Evolutionary conservation across 768 basidiomycete genomes (phyloP).

Genomic region (Strobilomyces echinocephalus): DNA sequence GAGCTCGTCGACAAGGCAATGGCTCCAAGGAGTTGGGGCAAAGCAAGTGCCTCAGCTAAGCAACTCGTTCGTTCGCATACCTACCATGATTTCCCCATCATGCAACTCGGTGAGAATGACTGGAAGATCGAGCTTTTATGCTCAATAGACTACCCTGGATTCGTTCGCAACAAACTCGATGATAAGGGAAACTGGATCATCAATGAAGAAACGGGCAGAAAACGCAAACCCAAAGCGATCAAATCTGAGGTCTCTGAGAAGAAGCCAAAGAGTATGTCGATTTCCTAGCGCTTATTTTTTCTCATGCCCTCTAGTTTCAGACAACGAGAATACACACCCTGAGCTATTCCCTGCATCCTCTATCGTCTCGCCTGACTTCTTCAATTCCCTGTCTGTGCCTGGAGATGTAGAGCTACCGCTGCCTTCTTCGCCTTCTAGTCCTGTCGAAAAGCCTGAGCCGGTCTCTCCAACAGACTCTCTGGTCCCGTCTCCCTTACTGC

Average conservation of each 20-base stretch:
- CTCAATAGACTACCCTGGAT: neutral
- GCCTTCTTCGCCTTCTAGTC: too few relatives aligned
- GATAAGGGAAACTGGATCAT: neutral
- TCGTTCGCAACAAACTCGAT: neutral
- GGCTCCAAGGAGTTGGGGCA: conserved; percentile 7
- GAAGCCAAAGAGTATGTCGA: neutral
- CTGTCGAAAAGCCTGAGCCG: too few relatives aligned
- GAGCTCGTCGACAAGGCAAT: neutral
- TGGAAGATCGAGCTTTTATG: conserved; percentile 1
- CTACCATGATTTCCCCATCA: neutral
- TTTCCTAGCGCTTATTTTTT: neutral
- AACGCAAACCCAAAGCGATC: neutral
- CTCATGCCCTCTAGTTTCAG: too few relatives aligned
- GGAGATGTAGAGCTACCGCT: too few relatives aligned
- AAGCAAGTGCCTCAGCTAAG: neutral
- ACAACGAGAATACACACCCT: too few relatives aligned
- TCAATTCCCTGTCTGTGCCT: too few relatives aligned
- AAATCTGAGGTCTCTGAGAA: neutral
- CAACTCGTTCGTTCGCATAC: neutral
- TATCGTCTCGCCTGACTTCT: too few relatives aligned
- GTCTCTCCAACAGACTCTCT: too few relatives aligned
- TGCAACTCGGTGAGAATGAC: neutral
- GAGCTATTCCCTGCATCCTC: too few relatives aligned
- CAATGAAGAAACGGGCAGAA: neutral
- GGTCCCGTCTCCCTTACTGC: too few relatives aligned